Percentiles rank a stretch among this genome's conserved stretches.
Evolutionary conservation across 2,329 filamentous ascomycete genomes (phyloP).

Genomic region (Ophiocordyceps unilateralis): DNA sequence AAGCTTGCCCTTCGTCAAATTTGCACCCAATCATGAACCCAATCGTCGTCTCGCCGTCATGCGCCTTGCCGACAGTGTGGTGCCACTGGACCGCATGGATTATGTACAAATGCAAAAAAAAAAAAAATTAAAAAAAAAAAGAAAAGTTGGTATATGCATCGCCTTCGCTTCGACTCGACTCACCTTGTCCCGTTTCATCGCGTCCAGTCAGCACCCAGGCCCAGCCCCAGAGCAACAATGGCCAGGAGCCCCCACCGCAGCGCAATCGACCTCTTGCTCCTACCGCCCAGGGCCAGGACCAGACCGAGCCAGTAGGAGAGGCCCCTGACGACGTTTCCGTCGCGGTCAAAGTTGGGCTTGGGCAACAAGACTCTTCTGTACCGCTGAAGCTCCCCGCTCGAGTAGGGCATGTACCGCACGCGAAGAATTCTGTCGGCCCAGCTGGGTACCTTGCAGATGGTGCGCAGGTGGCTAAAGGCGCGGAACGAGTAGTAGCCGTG

Average conservation of each 20-base stretch:
- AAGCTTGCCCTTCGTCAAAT: too few relatives aligned
- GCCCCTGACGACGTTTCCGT: slow-evolving; percentile 33
- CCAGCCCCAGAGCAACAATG: slow-evolving; percentile 19
- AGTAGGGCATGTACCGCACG: slow-evolving; percentile 51
- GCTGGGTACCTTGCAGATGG: slow-evolving; percentile 17
- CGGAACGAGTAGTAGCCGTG: slow-evolving; percentile 31
- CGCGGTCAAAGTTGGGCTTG: slow-evolving; percentile 45
- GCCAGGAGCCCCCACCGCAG: slow-evolving; percentile 29
- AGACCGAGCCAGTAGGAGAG: slow-evolving; percentile 36
- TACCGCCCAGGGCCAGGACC: slow-evolving; percentile 32
- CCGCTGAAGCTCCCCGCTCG: slow-evolving; percentile 24
- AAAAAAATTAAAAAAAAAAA: neutral
- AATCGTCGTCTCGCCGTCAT: neutral
- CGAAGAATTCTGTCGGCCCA: slow-evolving; percentile 35
- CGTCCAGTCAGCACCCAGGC: too few relatives aligned
- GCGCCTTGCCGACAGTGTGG: neutral
- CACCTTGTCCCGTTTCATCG: too few relatives aligned
- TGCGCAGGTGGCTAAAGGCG: slow-evolving; percentile 21
- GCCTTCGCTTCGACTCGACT: too few relatives aligned
- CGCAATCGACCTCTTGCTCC: slow-evolving; percentile 29
- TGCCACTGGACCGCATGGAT: neutral
- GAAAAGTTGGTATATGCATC: too few relatives aligned
- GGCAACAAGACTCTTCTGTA: slow-evolving; percentile 22
- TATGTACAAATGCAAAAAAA: neutral
- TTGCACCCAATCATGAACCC: too few relatives aligned